A percentile compares a stretch with the other conserved stretches of the same genome.
These are phyloP conservation scores for Simmondsia chinensis DNA, from an alignment of 148 eudicot genomes.

Conservation along the genomic window DNA sequence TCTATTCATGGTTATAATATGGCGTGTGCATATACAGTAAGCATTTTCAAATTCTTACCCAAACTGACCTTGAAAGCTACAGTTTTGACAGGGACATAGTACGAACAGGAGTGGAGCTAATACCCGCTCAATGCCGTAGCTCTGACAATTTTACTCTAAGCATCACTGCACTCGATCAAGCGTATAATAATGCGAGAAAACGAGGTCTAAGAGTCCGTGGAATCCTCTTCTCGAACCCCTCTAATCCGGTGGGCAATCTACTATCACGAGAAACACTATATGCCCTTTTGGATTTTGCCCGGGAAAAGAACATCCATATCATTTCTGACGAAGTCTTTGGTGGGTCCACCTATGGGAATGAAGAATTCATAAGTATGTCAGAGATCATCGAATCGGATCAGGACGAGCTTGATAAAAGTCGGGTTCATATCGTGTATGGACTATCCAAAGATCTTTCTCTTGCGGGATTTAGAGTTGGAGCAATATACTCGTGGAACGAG, in stretches of 20 bases:
- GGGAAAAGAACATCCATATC: conserved; percentile 81
- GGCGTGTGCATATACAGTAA: too few relatives aligned
- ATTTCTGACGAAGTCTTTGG: conserved; percentile 78
- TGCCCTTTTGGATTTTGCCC: conserved; percentile 52
- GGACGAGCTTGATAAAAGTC: conserved; percentile 53
- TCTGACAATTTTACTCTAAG: conserved; percentile 56
- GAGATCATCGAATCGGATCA: conserved; percentile 53
- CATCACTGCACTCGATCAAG: conserved; percentile 59
- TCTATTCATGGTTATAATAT: too few relatives aligned
- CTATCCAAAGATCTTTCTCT: conserved; percentile 64
- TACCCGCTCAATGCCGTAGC: conserved; percentile 76
- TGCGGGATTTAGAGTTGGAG: conserved; percentile 67
- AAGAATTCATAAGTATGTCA: conserved; percentile 70
- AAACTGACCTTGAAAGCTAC: conserved; percentile 21
- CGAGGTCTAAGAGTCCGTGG: conserved; percentile 71
- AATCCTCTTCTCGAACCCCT: conserved; percentile 64
- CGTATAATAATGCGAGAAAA: conserved; percentile 66
- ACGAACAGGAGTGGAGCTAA: conserved; percentile 74
- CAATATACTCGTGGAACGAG: conserved; percentile 56
- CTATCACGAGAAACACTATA: conserved; percentile 40
- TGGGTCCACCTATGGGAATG: conserved; percentile 51
- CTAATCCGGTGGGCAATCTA: conserved; percentile 75
- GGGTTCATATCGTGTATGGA: conserved; percentile 80
- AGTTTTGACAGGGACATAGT: conserved; percentile 84
- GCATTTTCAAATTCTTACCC: background rate